These are phyloP conservation scores for Heliocybe sulcata DNA, from an alignment of 1,284 basidiomycete genomes.

Conservation along the genomic window DNA sequence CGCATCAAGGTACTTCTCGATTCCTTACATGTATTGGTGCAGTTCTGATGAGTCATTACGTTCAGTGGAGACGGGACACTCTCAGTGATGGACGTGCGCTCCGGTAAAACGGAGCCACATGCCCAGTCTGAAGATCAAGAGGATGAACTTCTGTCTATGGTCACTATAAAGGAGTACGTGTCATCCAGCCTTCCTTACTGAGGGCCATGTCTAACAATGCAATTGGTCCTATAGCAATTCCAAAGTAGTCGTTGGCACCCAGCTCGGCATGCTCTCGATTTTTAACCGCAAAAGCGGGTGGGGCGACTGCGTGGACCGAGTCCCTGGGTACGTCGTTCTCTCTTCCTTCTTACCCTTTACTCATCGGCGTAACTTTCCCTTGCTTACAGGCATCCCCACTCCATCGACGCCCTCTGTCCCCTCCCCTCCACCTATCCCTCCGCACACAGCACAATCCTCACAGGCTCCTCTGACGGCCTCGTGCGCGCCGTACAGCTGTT, in stretches of 20 bases:
- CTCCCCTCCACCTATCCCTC: constrained; percentile 64
- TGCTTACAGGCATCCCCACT: constrained; percentile 68
- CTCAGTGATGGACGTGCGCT: constrained; percentile 83
- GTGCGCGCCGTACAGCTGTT: constrained; percentile 86
- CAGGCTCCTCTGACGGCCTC: constrained; percentile 91
- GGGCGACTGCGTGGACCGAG: constrained; percentile 89
- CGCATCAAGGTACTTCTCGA: constrained; percentile 55
- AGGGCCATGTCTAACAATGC: not conserved
- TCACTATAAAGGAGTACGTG: constrained; percentile 71
- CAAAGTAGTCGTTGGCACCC: constrained; percentile 87
- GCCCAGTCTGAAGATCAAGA: constrained; percentile 92
- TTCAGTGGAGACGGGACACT: constrained; percentile 85
- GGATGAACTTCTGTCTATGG: constrained; percentile 86
- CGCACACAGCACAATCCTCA: constrained; percentile 71
- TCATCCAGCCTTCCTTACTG: not conserved
- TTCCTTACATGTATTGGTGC: not conserved
- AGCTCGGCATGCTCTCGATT: constrained; percentile 85
- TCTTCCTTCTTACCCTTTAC: constrained; percentile 2
- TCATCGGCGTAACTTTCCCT: not conserved
- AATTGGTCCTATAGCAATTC: not conserved
- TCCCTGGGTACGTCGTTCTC: constrained; percentile 81
- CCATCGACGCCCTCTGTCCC: constrained; percentile 76
- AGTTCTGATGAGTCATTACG: not conserved
- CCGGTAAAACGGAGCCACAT: constrained; percentile 66
- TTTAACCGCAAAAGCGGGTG: constrained; percentile 86